These are phyloP conservation scores for Cryptomeria japonica DNA, from an alignment of 75 land plant species.

Conservation along the genomic window DNA sequence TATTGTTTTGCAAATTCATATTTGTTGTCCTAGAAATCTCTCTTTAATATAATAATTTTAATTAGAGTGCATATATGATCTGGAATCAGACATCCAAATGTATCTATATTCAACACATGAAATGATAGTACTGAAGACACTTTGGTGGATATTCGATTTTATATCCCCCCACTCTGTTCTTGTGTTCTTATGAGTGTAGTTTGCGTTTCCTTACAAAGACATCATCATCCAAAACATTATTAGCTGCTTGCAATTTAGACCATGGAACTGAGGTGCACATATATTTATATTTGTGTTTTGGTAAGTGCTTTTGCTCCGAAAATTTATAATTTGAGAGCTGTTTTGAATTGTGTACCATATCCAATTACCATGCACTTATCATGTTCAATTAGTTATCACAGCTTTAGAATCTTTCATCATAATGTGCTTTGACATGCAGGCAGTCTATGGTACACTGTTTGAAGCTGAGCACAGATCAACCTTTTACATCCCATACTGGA, in stretches of 20 bases:
- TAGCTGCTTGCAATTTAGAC: background rate
- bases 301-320: background rate
- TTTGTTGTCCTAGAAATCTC: too few relatives aligned
- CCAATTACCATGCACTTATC: background rate
- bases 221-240: background rate
- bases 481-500: constrained; percentile 99
- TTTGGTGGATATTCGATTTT: background rate
- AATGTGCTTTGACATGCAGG: constrained; percentile 43
- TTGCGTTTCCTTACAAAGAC: background rate
- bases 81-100: too few relatives aligned
- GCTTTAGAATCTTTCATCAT: background rate
- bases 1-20: too few relatives aligned
- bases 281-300: background rate
- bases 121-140: background rate
- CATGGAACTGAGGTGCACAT: background rate
- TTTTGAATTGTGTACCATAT: background rate
- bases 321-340: background rate
- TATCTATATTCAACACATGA: background rate
- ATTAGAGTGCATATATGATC: too few relatives aligned
- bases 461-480: constrained; percentile 99
- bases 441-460: constrained; percentile 97
- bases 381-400: background rate
- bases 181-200: background rate
- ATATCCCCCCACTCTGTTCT: background rate
- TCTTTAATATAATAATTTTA: too few relatives aligned